phyloP scores from a whole-genome alignment of 2,329 filamentous ascomycete genomes.

The Fusarium sp. region DNA sequence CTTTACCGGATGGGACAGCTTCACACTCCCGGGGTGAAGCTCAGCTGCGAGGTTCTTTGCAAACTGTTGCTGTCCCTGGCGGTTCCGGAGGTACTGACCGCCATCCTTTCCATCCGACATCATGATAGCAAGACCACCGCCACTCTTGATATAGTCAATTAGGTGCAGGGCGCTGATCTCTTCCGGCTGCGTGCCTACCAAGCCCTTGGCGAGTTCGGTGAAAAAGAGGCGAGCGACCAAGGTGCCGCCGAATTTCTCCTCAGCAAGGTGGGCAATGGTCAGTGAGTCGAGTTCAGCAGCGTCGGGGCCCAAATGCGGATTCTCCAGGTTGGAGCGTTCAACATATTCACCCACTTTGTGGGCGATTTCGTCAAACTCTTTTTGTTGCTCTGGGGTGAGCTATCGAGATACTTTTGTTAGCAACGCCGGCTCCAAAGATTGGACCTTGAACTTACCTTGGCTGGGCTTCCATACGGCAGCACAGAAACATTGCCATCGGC shows the following conservation, averaged over 20 bases:
- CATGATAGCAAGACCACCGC: slow-evolving; percentile 16
- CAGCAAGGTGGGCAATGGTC: neutral
- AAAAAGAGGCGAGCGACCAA: neutral
- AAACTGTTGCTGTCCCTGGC: slow-evolving; percentile 21
- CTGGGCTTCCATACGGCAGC: neutral
- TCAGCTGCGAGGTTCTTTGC: neutral
- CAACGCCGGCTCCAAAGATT: too few relatives aligned
- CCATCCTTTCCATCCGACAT: slow-evolving; percentile 14
- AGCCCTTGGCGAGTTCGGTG: neutral
- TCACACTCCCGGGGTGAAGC: neutral
- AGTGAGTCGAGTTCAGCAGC: neutral
- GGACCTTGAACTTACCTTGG: neutral
- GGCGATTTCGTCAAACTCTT: neutral
- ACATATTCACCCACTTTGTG: neutral
- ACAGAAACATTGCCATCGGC: neutral
- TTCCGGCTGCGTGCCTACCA: neutral
- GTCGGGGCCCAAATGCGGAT: neutral
- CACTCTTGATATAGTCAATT: slow-evolving; percentile 27
- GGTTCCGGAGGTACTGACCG: slow-evolving; percentile 23
- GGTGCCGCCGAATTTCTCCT: neutral
- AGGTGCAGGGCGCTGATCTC: slow-evolving; percentile 11
- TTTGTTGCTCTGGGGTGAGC: neutral
- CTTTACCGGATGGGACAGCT: neutral
- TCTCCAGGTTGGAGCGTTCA: neutral
- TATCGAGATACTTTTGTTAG: neutral